These are phyloP conservation scores for Serendipita sp. DNA, from an alignment of 768 basidiomycete species.

Conservation along the genomic window DNA sequence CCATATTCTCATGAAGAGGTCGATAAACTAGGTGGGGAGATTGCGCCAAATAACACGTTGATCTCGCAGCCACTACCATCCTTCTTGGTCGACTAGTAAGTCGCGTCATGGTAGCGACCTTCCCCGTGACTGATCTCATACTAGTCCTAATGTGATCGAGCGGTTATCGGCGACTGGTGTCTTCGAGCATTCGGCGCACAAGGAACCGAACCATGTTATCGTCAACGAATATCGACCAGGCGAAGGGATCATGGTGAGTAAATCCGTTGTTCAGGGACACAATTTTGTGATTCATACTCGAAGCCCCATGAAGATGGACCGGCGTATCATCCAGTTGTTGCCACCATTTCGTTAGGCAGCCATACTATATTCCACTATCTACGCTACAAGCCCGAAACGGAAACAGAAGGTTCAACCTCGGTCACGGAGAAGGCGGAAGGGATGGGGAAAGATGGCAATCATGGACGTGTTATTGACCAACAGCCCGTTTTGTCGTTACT, in stretches of 20 bases:
- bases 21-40: constrained; percentile 47
- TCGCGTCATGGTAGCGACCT: constrained; percentile 7
- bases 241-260: constrained; percentile 79
- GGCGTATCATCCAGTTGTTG: constrained; percentile 72
- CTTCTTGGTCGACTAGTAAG: constrained; percentile 56
- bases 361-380: constrained; percentile 78
- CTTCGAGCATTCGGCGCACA: constrained; percentile 49
- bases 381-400: constrained; percentile 30
- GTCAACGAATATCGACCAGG: constrained; percentile 85
- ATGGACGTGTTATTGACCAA: constrained; percentile 43
- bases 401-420: constrained; percentile 5
- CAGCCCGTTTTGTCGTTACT: constrained; percentile 55
- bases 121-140: constrained; percentile 9
- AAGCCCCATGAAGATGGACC: constrained; percentile 92
- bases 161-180: constrained; percentile 50
- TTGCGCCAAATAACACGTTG: constrained; percentile 51
- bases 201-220: constrained; percentile 73
- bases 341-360: constrained; percentile 78
- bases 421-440: constrained; percentile 14
- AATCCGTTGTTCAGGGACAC: constrained; percentile 2
- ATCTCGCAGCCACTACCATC: constrained; percentile 53
- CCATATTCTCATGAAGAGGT: constrained; percentile 4
- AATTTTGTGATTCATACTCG: constrained; percentile 10
- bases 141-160: constrained; percentile 63
- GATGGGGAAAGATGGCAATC: constrained; percentile 5